A percentile compares a stretch with the other conserved stretches of the same genome.
These are phyloP conservation scores for Berkeleyomyces basicola DNA, from an alignment of 2,329 filamentous ascomycete species.

Conservation along the genomic window DNA sequence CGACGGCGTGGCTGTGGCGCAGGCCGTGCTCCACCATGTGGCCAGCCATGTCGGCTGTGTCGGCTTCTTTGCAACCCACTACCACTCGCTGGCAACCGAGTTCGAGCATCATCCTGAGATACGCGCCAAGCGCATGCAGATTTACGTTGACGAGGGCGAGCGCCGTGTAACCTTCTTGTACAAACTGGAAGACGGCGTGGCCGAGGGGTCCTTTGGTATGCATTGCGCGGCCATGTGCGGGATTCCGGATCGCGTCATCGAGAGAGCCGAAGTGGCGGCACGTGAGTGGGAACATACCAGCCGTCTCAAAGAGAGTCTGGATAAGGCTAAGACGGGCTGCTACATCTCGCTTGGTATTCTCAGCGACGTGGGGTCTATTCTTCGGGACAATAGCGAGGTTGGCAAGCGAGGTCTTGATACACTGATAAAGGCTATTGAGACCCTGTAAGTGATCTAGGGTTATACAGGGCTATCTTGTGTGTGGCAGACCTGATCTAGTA, in stretches of 20 bases:
- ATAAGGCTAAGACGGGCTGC: constrained; percentile 60
- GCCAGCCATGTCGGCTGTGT: constrained; percentile 84
- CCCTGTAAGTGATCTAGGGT: constrained; percentile 20
- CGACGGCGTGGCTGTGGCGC: constrained; percentile 89
- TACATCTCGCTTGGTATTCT: constrained; percentile 73
- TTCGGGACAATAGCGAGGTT: constrained; percentile 41
- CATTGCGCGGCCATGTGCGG: constrained; percentile 98
- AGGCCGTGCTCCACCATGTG: constrained; percentile 92
- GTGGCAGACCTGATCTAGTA: neutral
- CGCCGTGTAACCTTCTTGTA: constrained; percentile 93
- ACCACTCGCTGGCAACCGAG: constrained; percentile 83
- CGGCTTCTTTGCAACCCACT: constrained; percentile 96
- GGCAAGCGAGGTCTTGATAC: constrained; percentile 39
- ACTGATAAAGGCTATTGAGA: constrained; percentile 42
- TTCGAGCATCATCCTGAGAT: constrained; percentile 85
- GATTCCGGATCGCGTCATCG: constrained; percentile 67
- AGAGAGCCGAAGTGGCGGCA: constrained; percentile 74
- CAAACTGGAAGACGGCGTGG: constrained; percentile 81
- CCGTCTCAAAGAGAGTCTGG: constrained; percentile 71
- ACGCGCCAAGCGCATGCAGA: constrained; percentile 74
- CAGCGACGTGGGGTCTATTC: constrained; percentile 69
- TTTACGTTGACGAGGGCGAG: constrained; percentile 72
- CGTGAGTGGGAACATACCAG: constrained; percentile 92
- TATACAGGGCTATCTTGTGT: neutral
- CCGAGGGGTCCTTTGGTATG: constrained; percentile 96